Base-by-base conservation (phyloP, 2,329 filamentous ascomycete genomes). In the Trichoderma sp. region DNA sequence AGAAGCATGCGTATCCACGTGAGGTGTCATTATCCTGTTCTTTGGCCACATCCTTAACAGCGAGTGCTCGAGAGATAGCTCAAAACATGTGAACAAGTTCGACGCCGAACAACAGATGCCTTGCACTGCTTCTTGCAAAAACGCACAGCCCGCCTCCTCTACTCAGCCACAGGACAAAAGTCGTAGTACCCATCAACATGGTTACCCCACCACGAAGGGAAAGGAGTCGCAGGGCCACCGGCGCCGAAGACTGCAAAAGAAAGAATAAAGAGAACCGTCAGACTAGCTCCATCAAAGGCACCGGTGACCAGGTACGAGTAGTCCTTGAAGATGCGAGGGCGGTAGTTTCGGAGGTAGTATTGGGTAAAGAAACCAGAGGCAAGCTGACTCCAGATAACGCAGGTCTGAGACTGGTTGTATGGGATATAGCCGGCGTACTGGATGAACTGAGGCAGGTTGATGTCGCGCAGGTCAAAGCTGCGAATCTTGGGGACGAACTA, bases 241-340 rank as follows among this genome's bases (percentile, higher is more conserved):
- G 81, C 82, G 0, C 83, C 83, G 62, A 85, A 84, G 0, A 85
- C 83, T 1, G 83, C 82, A 72, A 85, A 85, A 0, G 82, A 84
- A 14, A 85, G 73, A 47, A 85, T 80, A 60, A 85, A 85, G 2
- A 85, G 73, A 0, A 78, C 80, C 1, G 75, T 73, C 4, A 84
- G 75, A 65, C 77, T 79, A 7, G 78, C 83, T 10, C 83, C 83
- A 66, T 85, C 83, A 17, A 82, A 81, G 0, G 82, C 82, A n/a
- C 79, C 82, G 0, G 81, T 80, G 1, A 85, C 72, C 7, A 85
- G 71, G 71, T 85, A 85, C 19, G 78, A 80, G 69, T 84, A 85
- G 66, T 85, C 80, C 70, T 76, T 81, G 76, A 84, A 85, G 57
- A 84, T 75, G 5, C 78, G 75, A 2, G 83, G 83, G 7, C 73